These are phyloP conservation scores for Cladosporium sp. DNA, from an alignment of 2,329 filamentous ascomycete species.

Conservation along the genomic window DNA sequence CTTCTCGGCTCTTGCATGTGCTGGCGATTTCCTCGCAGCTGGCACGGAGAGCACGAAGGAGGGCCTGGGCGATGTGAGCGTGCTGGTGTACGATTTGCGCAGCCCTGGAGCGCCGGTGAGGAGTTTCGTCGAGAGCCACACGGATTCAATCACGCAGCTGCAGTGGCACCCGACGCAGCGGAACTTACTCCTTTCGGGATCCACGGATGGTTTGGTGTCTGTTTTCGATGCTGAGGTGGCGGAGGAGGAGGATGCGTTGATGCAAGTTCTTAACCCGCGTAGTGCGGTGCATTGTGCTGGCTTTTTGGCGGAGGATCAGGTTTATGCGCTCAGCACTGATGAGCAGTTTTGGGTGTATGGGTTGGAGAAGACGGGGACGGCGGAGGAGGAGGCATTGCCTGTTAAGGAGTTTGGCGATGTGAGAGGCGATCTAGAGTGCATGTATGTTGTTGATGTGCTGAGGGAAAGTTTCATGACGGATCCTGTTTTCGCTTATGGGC, in stretches of 20 bases:
- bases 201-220: slow-evolving; percentile 75
- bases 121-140: slow-evolving; percentile 44
- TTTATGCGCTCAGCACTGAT: slow-evolving; percentile 73
- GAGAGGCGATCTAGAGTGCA: slow-evolving; percentile 60
- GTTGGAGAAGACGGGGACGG: slow-evolving; percentile 60
- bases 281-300: slow-evolving; percentile 71
- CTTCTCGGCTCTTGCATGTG: slow-evolving; percentile 63
- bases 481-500: slow-evolving; percentile 29
- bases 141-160: slow-evolving; percentile 58
- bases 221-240: slow-evolving; percentile 66
- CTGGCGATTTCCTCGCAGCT: slow-evolving; percentile 59
- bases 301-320: slow-evolving; percentile 61
- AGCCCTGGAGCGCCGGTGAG: slow-evolving; percentile 33
- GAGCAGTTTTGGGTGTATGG: slow-evolving; percentile 73
- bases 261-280: slow-evolving; percentile 74
- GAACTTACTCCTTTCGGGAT: slow-evolving; percentile 66
- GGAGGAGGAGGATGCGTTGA: slow-evolving; percentile 73
- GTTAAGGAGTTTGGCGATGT: slow-evolving; percentile 65
- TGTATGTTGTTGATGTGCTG: slow-evolving; percentile 68
- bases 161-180: slow-evolving; percentile 45
- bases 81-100: slow-evolving; percentile 39
- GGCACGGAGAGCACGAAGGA: slow-evolving; percentile 59
- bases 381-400: slow-evolving; percentile 45
- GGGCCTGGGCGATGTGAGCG: slow-evolving; percentile 35
- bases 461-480: slow-evolving; percentile 36